Base-by-base conservation (phyloP, 2,329 filamentous ascomycete species). In the Paecilomyces variotii region DNA sequence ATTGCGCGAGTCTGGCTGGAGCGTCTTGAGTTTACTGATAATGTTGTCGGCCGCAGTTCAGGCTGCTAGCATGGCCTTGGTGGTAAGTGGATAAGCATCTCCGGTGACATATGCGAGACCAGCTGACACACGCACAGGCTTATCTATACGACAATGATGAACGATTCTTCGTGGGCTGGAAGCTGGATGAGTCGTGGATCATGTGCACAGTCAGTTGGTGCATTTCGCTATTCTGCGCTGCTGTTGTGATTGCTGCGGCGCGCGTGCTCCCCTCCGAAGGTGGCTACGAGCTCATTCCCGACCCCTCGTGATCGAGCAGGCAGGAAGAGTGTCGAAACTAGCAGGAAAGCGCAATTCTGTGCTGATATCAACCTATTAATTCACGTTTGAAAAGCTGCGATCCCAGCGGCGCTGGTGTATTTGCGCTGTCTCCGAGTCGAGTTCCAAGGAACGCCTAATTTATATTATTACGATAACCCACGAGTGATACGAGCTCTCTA, bases 81-180 rank as follows among this genome's bases (percentile, higher is more conserved):
- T 96, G 78, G 91, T 95, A 79, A 72, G 89, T 82, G 54, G 49
- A 30, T 28, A 7, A 7, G 14, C 26, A 32, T 30, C 57, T 19
- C 14, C 10, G 53, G 14, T 53, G 51, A 14, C 30, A 28, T 55
- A 10, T 45, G 34, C 14, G 1, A n/a, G 51, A 12, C 11, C 14
- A 2, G 25, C 58, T 63, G 50, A 64, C 56, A 35, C 24, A 39
- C 24, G 50, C 55, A 49, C 64, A 96, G 91, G 87, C 90, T 19
- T 94, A 90, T 70, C 80, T 96, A 19, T 92, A 86, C 72, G 87
- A 96, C 64, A 82, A 93, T 69, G 89, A 96, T 71, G 84, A 88
- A 54, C 86, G 90, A 65, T 97, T 97, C 72, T 86, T 87, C 67
- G 82, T 88, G 19, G 91, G 91, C 60, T 97, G 91, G 89, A 80